A percentile compares a stretch with the other conserved stretches of the same genome.
These are phyloP conservation scores for Sarcodon aspratus DNA, from an alignment of 768 basidiomycete species.

Conservation along the genomic window DNA sequence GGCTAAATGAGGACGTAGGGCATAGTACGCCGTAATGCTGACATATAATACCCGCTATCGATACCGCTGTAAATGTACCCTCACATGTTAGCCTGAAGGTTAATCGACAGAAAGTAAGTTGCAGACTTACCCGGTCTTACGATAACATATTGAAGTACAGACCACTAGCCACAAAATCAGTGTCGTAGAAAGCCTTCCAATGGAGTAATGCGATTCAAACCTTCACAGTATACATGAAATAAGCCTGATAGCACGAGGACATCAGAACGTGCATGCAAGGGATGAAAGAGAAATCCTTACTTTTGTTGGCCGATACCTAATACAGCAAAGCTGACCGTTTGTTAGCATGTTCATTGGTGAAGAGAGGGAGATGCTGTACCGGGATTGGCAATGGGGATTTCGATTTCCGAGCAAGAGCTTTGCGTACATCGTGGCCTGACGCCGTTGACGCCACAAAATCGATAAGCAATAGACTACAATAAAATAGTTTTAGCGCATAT, in stretches of 20 bases:
- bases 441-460: slow-evolving; percentile 75
- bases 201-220: slow-evolving; percentile 22
- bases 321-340: slow-evolving; percentile 56
- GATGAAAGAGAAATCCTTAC: slow-evolving; percentile 16
- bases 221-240: slow-evolving; percentile 87
- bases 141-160: slow-evolving; percentile 82
- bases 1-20: slow-evolving; percentile 43
- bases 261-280: not conserved
- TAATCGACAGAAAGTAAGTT: not conserved
- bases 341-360: not conserved
- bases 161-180: slow-evolving; percentile 40
- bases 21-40: slow-evolving; percentile 63
- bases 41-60: slow-evolving; percentile 73
- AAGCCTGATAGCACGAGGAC: slow-evolving; percentile 33
- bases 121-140: slow-evolving; percentile 40
- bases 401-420: slow-evolving; percentile 70
- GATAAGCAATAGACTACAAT: slow-evolving; percentile 58
- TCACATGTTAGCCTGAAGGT: not conserved
- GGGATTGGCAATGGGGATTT: slow-evolving; percentile 65
- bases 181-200: slow-evolving; percentile 1
- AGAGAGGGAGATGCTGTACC: slow-evolving; percentile 21
- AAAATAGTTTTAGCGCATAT: not conserved
- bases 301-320: slow-evolving; percentile 76
- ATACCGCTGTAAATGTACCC: slow-evolving; percentile 28
- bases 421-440: slow-evolving; percentile 45